These are phyloP conservation scores for Sphaerulina populicola DNA, from an alignment of 2,329 filamentous ascomycete genomes.

Conservation along the genomic window DNA sequence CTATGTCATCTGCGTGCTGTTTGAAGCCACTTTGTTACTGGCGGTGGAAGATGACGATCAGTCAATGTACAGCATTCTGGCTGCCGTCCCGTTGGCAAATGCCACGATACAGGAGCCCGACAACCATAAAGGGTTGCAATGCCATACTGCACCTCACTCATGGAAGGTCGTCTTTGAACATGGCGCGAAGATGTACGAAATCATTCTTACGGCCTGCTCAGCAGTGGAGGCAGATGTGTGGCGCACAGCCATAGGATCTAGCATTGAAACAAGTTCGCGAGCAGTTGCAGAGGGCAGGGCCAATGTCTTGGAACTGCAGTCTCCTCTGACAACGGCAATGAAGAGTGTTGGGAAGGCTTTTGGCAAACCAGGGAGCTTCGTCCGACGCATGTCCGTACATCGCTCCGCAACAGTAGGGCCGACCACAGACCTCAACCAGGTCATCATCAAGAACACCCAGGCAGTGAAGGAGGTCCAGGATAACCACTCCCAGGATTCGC, in stretches of 20 bases:
- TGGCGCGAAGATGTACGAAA: slow-evolving; percentile 67
- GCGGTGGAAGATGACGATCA: slow-evolving; percentile 59
- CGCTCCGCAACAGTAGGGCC: slow-evolving; percentile 65
- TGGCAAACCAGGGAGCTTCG: slow-evolving; percentile 58
- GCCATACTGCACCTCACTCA: slow-evolving; percentile 73
- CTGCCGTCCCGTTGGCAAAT: slow-evolving; percentile 61
- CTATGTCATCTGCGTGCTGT: slow-evolving; percentile 81
- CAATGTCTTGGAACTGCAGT: slow-evolving; percentile 48
- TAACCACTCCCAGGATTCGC: slow-evolving; percentile 38
- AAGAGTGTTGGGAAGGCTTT: slow-evolving; percentile 67
- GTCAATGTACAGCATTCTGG: slow-evolving; percentile 62
- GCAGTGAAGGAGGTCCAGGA: slow-evolving; percentile 50
- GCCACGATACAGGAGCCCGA: slow-evolving; percentile 62
- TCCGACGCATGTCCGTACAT: slow-evolving; percentile 67
- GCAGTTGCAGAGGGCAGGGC: slow-evolving; percentile 44
- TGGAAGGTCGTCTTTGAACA: slow-evolving; percentile 88
- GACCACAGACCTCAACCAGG: slow-evolving; percentile 60
- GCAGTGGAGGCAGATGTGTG: slow-evolving; percentile 71
- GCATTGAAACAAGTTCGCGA: slow-evolving; percentile 44
- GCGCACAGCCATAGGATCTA: slow-evolving; percentile 57
- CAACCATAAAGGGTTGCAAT: slow-evolving; percentile 74
- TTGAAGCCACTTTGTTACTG: slow-evolving; percentile 68
- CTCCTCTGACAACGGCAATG: slow-evolving; percentile 60
- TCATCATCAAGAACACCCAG: slow-evolving; percentile 81
- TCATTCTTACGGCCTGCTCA: slow-evolving; percentile 81